phyloP scores from a whole-genome alignment of 331 rosid genomes.

The Arachis monticola region DNA sequence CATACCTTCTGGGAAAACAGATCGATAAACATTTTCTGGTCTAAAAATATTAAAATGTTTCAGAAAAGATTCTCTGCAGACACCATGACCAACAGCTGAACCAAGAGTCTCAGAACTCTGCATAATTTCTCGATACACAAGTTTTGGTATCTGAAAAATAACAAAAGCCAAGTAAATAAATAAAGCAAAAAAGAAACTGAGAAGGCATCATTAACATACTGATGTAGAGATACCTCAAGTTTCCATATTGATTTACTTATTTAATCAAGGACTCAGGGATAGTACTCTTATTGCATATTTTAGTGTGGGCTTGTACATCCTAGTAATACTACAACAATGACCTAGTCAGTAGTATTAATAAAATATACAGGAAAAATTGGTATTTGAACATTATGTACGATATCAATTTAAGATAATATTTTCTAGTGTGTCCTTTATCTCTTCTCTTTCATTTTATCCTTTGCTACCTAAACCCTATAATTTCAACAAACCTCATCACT shows the following conservation, averaged over 20 bases:
- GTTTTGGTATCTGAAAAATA: conserved; percentile 76
- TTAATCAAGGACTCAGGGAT: background rate
- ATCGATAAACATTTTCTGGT: conserved; percentile 68
- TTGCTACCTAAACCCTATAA: background rate
- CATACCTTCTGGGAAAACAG: conserved; percentile 60
- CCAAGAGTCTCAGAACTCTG: conserved; percentile 57
- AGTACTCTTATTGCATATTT: background rate
- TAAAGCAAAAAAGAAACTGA: background rate
- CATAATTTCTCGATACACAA: conserved; percentile 66
- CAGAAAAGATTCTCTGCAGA: conserved; percentile 61
- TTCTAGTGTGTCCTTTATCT: background rate
- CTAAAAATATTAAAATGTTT: conserved; percentile 73
- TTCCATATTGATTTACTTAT: background rate
- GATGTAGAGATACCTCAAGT: conserved; percentile 18
- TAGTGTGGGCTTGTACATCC: background rate
- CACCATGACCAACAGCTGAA: conserved; percentile 61
- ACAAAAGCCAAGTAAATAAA: background rate
- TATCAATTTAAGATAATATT: conserved; percentile 1
- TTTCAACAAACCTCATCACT: background rate
- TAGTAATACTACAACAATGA: background rate
- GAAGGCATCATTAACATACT: conserved; percentile 21
- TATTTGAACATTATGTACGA: background rate
- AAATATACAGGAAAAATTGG: background rate
- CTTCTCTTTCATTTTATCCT: background rate
- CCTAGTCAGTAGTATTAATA: background rate